These are phyloP conservation scores for Metschnikowia corniflorae DNA, from an alignment of 805 yeast species.

Conservation along the genomic window DNA sequence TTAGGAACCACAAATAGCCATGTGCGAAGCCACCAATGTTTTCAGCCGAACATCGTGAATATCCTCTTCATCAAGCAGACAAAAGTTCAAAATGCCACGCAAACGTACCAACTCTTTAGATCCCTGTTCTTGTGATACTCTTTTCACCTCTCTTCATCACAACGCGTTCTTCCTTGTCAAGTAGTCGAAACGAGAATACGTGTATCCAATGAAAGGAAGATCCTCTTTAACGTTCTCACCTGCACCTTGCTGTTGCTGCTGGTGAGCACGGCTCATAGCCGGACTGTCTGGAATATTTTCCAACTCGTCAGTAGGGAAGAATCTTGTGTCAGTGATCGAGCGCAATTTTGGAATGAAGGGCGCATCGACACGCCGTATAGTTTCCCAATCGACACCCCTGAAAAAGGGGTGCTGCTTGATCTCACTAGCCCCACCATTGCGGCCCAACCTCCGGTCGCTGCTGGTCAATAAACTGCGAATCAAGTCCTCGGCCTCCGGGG, in stretches of 20 bases:
- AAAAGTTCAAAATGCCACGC: too few species aligned
- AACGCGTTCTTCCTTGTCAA: constrained; percentile 71
- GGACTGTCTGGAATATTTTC: constrained; percentile 94
- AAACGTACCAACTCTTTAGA: too few species aligned
- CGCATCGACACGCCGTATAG: constrained; percentile 82
- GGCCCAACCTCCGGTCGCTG: constrained; percentile 77
- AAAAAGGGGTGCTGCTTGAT: constrained; percentile 88
- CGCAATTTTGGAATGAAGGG: constrained; percentile 91
- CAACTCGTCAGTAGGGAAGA: constrained; percentile 96
- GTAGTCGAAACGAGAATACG: constrained; percentile 92
- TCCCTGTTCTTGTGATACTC: too few species aligned
- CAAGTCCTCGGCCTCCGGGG: constrained; percentile 85
- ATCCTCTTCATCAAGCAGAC: too few species aligned
- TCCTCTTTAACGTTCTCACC: constrained; percentile 67
- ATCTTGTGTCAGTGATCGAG: constrained; percentile 91
- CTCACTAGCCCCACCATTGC: constrained; percentile 89
- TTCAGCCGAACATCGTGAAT: too few species aligned
- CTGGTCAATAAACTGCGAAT: constrained; percentile 72
- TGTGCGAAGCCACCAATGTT: too few species aligned
- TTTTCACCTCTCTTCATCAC: too few species aligned
- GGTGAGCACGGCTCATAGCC: constrained; percentile 50
- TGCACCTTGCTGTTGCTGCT: constrained; percentile 54
- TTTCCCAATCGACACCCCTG: constrained; percentile 94
- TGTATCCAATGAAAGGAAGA: constrained; percentile 95
- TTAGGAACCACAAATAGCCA: too few species aligned